Conservation (phyloP, 2,329 filamentous ascomycete species). For the Diaporthe ilicicola region DNA sequence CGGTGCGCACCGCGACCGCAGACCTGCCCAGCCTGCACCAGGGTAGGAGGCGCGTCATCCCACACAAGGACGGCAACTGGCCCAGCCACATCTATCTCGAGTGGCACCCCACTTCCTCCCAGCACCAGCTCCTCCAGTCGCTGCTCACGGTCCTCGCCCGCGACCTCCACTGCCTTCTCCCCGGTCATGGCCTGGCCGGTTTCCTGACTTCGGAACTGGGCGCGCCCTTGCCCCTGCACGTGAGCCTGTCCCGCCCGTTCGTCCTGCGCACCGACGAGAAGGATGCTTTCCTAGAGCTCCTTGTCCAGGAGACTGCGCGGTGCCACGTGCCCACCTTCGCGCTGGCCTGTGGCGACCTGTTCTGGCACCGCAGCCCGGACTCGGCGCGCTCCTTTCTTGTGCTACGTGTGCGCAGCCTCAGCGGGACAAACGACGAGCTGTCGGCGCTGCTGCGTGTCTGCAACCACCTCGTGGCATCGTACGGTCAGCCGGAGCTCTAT, state of each 20-base stretch:
- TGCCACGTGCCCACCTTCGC: conserved; percentile 44
- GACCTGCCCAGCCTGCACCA: conserved; percentile 89
- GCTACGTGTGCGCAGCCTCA: conserved; percentile 62
- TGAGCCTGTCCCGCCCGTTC: conserved; percentile 87
- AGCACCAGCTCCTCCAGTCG: conserved; percentile 56
- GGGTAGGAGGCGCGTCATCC: conserved; percentile 81
- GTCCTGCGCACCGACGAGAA: conserved; percentile 77
- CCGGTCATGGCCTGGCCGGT: conserved; percentile 36
- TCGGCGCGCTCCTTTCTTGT: conserved; percentile 86
- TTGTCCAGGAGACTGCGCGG: conserved; percentile 54
- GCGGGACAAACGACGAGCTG: conserved; percentile 60
- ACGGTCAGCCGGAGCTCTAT: conserved; percentile 79
- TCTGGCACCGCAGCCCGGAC: conserved; percentile 62
- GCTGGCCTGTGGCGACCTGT: conserved; percentile 43
- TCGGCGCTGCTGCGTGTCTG: conserved; percentile 70
- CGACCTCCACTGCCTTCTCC: conserved; percentile 39
- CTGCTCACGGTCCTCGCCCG: conserved; percentile 51
- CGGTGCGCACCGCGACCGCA: conserved; percentile 76
- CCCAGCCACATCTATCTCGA: conserved; percentile 92
- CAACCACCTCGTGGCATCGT: conserved; percentile 68
- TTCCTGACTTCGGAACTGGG: conserved; percentile 82
- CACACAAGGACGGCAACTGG: conserved; percentile 91
- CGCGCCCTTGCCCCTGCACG: conserved; percentile 82
- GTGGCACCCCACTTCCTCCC: conserved; percentile 68
- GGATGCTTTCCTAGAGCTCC: conserved; percentile 67